phyloP scores from a whole-genome alignment of 192 early-diverging fungal species.

The Entophlyctis helioformis region DNA sequence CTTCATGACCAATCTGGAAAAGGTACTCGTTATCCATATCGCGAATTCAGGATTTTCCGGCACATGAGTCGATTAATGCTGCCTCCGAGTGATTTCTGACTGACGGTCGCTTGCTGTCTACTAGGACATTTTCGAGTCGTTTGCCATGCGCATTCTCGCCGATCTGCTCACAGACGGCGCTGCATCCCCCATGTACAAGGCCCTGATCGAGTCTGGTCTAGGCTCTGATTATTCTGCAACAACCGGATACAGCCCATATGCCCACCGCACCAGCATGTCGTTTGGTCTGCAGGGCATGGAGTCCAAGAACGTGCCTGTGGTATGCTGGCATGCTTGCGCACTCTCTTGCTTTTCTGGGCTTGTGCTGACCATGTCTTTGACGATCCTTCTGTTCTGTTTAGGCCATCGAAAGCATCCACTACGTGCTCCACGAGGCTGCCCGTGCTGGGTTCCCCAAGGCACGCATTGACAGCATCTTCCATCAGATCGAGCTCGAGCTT shows the following conservation, averaged over 20 bases:
- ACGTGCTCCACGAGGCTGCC: constrained; percentile 54
- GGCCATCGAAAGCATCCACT: constrained; percentile 50
- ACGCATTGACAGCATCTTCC: constrained; percentile 73
- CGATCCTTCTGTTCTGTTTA: too few species aligned
- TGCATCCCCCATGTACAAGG: constrained; percentile 86
- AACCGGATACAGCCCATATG: constrained; percentile 77
- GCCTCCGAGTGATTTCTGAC: too few species aligned
- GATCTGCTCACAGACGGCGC: constrained; percentile 76
- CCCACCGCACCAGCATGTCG: constrained; percentile 37
- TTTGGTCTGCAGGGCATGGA: constrained; percentile 84
- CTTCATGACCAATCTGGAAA: constrained; percentile 44
- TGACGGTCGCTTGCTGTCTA: too few species aligned
- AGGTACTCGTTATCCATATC: constrained; percentile 28
- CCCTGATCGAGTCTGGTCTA: constrained; percentile 79
- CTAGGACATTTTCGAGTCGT: constrained; percentile 73
- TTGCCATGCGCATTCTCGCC: constrained; percentile 67
- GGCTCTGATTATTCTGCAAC: constrained; percentile 82
- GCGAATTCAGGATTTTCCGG: too few species aligned
- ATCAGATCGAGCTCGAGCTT: constrained; percentile 78
- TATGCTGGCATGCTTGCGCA: too few species aligned
- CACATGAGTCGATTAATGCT: too few species aligned
- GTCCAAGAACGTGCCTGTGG: constrained; percentile 45
- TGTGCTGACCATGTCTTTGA: too few species aligned
- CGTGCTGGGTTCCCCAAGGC: constrained; percentile 66
- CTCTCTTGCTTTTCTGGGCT: too few species aligned